Evolutionary conservation across 2,329 filamentous ascomycete species (phyloP).

Genomic region (Penicillium digitatum): DNA sequence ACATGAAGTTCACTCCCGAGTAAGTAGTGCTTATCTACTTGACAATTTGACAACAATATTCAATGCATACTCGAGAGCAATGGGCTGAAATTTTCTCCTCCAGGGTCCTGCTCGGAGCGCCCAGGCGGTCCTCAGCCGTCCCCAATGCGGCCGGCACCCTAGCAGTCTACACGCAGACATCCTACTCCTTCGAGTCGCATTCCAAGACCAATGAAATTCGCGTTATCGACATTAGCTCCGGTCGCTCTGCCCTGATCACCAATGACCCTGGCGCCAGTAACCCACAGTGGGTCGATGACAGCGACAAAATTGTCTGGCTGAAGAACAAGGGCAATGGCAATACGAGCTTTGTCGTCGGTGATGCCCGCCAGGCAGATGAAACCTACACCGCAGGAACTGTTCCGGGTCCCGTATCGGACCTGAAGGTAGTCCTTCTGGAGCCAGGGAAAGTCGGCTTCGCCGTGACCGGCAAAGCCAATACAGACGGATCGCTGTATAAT

Average conservation of each 20-base stretch:
- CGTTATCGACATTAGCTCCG: conserved; percentile 42
- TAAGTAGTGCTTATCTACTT: conserved; percentile 21
- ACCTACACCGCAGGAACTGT: conserved; percentile 46
- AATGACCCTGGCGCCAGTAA: conserved; percentile 45
- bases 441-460: conserved; percentile 45
- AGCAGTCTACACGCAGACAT: conserved; percentile 47
- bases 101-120: conserved; percentile 47
- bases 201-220: conserved; percentile 46
- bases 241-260: conserved; percentile 41
- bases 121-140: conserved; percentile 44
- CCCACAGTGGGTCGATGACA: conserved; percentile 46
- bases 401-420: conserved; percentile 44
- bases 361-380: conserved; percentile 40
- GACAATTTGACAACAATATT: background rate
- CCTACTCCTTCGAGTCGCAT: conserved; percentile 50
- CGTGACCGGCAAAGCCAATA: conserved; percentile 46
- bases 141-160: conserved; percentile 47
- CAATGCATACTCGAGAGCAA: background rate
- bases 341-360: conserved; percentile 45
- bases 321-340: conserved; percentile 45
- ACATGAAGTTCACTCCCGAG: conserved; percentile 44
- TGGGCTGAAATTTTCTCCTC: conserved; percentile 1
- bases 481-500: conserved; percentile 49
- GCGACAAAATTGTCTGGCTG: conserved; percentile 46
- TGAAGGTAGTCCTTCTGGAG: conserved; percentile 45